These are phyloP conservation scores for Candolleomyces aberdarensis DNA, from an alignment of 768 basidiomycete species.

Conservation along the genomic window DNA sequence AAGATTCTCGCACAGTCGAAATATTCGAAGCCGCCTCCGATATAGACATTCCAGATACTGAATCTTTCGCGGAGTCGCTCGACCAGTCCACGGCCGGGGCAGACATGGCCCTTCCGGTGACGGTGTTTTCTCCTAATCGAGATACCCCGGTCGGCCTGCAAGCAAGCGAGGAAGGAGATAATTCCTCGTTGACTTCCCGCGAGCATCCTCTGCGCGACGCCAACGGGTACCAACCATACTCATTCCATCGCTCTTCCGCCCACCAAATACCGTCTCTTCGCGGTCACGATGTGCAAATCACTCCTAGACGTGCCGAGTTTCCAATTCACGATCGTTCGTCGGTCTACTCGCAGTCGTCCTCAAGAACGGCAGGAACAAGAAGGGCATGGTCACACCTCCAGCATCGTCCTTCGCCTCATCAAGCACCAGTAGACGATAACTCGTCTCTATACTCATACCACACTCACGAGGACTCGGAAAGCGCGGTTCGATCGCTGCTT, in stretches of 20 bases:
- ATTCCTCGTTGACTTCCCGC: neutral
- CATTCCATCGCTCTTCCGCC: neutral
- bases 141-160: neutral
- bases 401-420: neutral
- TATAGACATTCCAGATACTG: conserved; percentile 19
- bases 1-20: conserved; percentile 38
- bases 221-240: neutral
- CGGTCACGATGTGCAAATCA: neutral
- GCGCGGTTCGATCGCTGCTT: conserved; percentile 3
- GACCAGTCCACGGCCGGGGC: neutral
- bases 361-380: neutral
- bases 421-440: neutral
- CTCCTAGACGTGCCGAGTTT: neutral
- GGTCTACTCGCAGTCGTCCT: neutral
- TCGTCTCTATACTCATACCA: neutral
- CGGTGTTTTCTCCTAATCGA: neutral
- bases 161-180: neutral
- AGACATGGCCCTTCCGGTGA: conserved; percentile 3
- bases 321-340: neutral
- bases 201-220: neutral
- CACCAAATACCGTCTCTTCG: neutral
- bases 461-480: conserved; percentile 2
- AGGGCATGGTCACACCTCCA: neutral
- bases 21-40: conserved; percentile 25
- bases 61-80: conserved; percentile 17